Base-by-base conservation (phyloP, 1,284 basidiomycete species). In the Cerioporus squamosus region DNA sequence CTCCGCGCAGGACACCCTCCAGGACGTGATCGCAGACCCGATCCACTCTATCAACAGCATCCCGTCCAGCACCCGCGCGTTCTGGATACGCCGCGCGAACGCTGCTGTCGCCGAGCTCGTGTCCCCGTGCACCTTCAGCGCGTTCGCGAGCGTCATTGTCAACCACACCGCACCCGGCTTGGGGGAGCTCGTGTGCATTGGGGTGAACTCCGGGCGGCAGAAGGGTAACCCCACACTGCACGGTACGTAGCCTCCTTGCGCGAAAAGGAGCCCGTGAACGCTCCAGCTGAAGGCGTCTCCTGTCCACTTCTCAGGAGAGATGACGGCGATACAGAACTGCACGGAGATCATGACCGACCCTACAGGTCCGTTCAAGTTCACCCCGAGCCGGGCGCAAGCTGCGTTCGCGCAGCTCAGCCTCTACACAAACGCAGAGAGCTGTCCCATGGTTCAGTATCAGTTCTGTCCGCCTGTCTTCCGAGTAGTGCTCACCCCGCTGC, bases 401-500 rank as follows among this genome's bases (percentile, higher is more conserved):
- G 61, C 61, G 10, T 63, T 63, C 39, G 31, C 55, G 15, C 53
- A 53, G 29, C 53, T 63, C 10, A 63, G 58, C 38, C 53, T 63
- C 20, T 63, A 63, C 31, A 63, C 61, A 33, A 63, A 63, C 47
- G 61, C 61, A 3, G 61, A 63, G 58, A 63, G 61, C 40, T 63
- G 61, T 23, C 58, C 61, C 14, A 63, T 63, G 61, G 61, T n/a
- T n/a, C n/a, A n/a, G n/a, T n/a, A n/a, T 58, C 5, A 48, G 58
- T 17, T n/a, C 1, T 33, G 22, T 15, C n/a, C 15, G 7, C 24
- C n/a, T 18, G n/a, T 47, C 33, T 5, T 18, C n/a, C 9, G n/a
- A 4, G 18, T 9, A 43, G n/a, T 22, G 7, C n/a, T n/a, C 40
- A 17, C 40, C 20, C 18, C 20, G 8, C 18, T 18, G 5, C 18